Evolutionary conservation across 2,329 filamentous ascomycete genomes (phyloP).

Genomic region (Trichoderma atroviride): DNA sequence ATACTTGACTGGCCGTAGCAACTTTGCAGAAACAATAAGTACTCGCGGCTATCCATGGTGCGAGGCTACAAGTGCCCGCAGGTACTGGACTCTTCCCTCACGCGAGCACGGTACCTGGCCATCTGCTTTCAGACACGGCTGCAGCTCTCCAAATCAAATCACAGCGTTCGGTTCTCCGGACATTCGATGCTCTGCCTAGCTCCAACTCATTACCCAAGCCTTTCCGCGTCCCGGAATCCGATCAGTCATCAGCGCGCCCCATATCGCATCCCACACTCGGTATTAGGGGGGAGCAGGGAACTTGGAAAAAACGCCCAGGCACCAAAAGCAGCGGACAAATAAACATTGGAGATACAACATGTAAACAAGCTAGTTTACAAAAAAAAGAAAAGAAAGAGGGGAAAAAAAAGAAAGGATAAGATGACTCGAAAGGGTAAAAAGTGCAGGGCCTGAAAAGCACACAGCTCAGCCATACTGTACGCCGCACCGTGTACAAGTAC

Average conservation of each 20-base stretch:
- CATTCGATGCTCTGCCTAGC: background rate
- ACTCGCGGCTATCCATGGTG: background rate
- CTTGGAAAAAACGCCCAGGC: background rate
- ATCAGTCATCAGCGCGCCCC: constrained; percentile 22
- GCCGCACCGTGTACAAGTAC: constrained; percentile 7
- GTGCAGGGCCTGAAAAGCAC: background rate
- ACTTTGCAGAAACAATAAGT: background rate
- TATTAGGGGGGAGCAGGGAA: background rate
- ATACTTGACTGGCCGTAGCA: background rate
- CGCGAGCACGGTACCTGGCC: background rate
- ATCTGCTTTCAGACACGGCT: background rate
- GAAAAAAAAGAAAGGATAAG: background rate
- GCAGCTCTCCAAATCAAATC: background rate
- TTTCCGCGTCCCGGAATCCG: constrained; percentile 22
- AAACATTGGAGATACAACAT: background rate
- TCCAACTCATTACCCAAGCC: constrained; percentile 8
- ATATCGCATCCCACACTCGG: background rate
- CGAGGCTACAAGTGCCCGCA: background rate
- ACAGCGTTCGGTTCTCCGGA: background rate
- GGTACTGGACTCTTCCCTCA: background rate
- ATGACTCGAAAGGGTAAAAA: background rate
- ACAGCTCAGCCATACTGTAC: background rate
- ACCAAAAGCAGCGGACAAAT: background rate
- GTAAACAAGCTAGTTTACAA: background rate
- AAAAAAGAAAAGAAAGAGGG: background rate